Evolutionary conservation across 495 filamentous ascomycete genomes (phyloP), one percentile per base, ranked within the genome.

Genomic region (Sporormia fimetaria): DNA sequence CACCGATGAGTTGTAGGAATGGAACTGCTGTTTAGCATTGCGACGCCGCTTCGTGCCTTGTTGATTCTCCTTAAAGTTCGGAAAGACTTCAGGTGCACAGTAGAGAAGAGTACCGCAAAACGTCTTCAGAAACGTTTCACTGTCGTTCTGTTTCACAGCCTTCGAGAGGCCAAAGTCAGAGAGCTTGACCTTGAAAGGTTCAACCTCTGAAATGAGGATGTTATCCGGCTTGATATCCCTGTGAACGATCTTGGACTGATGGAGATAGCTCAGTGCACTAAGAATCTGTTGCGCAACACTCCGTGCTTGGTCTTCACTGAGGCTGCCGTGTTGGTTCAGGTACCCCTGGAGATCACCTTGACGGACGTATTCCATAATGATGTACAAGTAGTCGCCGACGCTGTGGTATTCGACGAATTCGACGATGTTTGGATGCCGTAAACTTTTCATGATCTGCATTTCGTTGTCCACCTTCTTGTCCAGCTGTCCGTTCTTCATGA

Each of bases 141-240:
- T 71, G 40, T 92, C 80, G 27, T 83, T 71, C 41, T 84, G 78
- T 39, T 83, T 76, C 14, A 92, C 75, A 49, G 87, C 83, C 59
- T 98, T 98, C 0, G 92, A 94, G 8, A 98, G 67, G 2, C 86
- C 86, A 65, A 98, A 98, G 56, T 98, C 90, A 0, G 92, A 92
- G 10, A 98, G 67, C 63, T 96, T 96, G 51, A 95, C 81, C 1
- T 70, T 62, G 22, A 90, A 69, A 0, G 88, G 88, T 11, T 81
- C 68, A 1, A 72, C 52, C 1, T 72, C 79, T 6, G 71, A 63
- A 45, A 96, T 80, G 18, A 98, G 66, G 43, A 98, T 94, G 55
- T 98, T 98, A 62, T 96, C 92, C 0, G 90, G 90, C 58, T 98
- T 98, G 53, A 98, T 83, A 61, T 98, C 90, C 3, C 90, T 81